Conservation (phyloP, 2,329 filamentous ascomycete species). For the Canariomyces notabilis region DNA sequence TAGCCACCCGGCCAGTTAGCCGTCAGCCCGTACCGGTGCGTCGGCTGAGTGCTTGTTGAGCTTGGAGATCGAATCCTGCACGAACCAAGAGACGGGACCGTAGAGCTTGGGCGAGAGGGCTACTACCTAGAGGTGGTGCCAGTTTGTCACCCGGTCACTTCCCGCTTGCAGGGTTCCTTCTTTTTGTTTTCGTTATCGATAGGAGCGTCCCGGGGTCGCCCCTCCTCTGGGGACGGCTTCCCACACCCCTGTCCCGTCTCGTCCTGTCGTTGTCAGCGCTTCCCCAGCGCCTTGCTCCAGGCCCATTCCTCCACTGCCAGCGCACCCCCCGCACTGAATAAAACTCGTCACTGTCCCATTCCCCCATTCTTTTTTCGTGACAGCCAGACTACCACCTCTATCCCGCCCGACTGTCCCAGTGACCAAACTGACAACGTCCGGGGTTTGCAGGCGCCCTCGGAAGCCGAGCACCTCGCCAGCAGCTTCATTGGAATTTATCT, state of each 20-base stretch:
- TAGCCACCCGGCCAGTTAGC: no score
- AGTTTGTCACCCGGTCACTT: constrained; percentile 19
- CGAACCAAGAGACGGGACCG: neutral
- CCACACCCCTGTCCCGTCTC: constrained; percentile 14
- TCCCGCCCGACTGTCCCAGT: constrained; percentile 12
- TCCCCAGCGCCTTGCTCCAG: constrained; percentile 6
- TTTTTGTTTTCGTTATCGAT: constrained; percentile 17
- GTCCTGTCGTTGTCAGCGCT: constrained; percentile 16
- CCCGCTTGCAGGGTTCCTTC: constrained; percentile 7
- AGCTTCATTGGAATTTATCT: no score
- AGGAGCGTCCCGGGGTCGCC: constrained; percentile 5
- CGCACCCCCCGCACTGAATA: constrained; percentile 26
- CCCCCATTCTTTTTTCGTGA: constrained; percentile 25
- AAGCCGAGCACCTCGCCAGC: no score
- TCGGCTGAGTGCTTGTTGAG: neutral
- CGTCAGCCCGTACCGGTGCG: neutral
- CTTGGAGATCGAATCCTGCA: neutral
- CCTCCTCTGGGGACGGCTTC: constrained; percentile 8
- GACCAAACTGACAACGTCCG: no score
- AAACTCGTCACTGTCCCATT: constrained; percentile 26
- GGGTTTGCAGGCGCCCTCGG: no score
- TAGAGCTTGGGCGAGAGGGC: neutral
- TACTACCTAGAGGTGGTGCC: constrained; percentile 6
- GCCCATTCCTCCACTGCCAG: constrained; percentile 15
- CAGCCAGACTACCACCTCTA: constrained; percentile 19